Evolutionary conservation across 1,284 basidiomycete genomes (phyloP).

Genomic region (Marasmius sp.): DNA sequence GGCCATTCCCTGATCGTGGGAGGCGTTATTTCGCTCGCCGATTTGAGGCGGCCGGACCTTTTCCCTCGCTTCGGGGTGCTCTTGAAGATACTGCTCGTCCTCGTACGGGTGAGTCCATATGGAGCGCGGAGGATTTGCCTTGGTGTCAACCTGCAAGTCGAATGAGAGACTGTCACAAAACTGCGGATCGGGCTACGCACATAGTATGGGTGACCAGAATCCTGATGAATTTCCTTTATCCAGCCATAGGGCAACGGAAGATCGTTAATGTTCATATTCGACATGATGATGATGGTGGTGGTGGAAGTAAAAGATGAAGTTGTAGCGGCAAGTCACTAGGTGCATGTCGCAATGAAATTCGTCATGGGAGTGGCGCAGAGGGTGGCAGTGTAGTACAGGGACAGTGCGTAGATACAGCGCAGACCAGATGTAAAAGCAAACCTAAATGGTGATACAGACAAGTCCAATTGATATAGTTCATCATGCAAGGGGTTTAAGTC

Average conservation of each 20-base stretch:
- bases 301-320: background rate
- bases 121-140: conserved; percentile 58
- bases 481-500: background rate
- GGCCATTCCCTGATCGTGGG: background rate
- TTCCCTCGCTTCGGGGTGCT: conserved; percentile 51
- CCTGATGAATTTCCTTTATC: conserved; percentile 52
- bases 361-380: too few relatives aligned
- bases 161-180: background rate
- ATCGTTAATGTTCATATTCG: conserved; percentile 18
- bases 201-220: conserved; percentile 44
- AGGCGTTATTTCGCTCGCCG: conserved; percentile 21
- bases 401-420: too few relatives aligned
- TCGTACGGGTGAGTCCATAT: conserved; percentile 75
- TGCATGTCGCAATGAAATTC: background rate
- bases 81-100: conserved; percentile 58
- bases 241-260: conserved; percentile 59
- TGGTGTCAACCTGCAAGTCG: conserved; percentile 57
- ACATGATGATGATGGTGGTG: conserved; percentile 20
- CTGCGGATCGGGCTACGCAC: conserved; percentile 23
- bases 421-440: too few relatives aligned
- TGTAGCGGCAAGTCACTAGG: background rate
- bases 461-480: background rate
- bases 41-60: conserved; percentile 26
- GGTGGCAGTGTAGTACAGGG: too few relatives aligned
- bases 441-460: background rate